These are phyloP conservation scores for Aspergillus carlsbadensis DNA, from an alignment of 495 filamentous ascomycete genomes.

Conservation along the genomic window DNA sequence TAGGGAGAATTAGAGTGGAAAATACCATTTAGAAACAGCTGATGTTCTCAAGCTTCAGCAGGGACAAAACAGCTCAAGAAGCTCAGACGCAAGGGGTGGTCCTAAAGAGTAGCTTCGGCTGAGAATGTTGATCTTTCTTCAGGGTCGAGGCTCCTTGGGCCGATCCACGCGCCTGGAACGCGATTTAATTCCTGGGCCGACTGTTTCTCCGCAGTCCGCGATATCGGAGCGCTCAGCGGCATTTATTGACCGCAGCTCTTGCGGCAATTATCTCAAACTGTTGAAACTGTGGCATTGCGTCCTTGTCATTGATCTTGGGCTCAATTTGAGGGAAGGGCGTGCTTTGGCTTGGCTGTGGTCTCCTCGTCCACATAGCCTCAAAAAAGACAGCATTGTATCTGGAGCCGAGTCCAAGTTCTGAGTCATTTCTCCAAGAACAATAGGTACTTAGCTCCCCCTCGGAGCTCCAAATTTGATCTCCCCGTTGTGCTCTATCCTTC, in stretches of 20 bases:
- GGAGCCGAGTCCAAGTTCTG: constrained; percentile 12
- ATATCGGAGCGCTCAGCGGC: constrained; percentile 27
- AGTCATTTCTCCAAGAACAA: constrained; percentile 18
- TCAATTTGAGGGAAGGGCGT: background rate
- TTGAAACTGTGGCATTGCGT: background rate
- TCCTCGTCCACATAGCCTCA: constrained; percentile 7
- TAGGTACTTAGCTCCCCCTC: constrained; percentile 12
- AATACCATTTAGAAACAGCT: constrained; percentile 34
- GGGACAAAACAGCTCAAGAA: constrained; percentile 2
- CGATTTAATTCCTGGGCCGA: constrained; percentile 18
- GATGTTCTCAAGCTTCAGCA: background rate
- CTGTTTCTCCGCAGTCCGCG: constrained; percentile 39
- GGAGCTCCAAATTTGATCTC: background rate
- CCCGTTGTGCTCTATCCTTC: background rate
- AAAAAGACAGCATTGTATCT: background rate
- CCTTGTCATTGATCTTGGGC: background rate
- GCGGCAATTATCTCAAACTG: constrained; percentile 7
- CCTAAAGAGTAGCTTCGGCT: background rate
- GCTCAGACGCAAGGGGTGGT: constrained; percentile 17
- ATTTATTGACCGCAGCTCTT: constrained; percentile 10
- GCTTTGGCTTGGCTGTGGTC: constrained; percentile 10
- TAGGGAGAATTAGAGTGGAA: constrained; percentile 2
- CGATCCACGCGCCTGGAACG: constrained; percentile 22
- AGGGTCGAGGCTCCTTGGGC: constrained; percentile 1
- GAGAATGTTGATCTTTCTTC: constrained; percentile 12